A percentile compares a stretch with the other conserved stretches of the same genome.
Conservation (phyloP, 139 green algal genomes). For the Trebouxia sp. region DNA sequence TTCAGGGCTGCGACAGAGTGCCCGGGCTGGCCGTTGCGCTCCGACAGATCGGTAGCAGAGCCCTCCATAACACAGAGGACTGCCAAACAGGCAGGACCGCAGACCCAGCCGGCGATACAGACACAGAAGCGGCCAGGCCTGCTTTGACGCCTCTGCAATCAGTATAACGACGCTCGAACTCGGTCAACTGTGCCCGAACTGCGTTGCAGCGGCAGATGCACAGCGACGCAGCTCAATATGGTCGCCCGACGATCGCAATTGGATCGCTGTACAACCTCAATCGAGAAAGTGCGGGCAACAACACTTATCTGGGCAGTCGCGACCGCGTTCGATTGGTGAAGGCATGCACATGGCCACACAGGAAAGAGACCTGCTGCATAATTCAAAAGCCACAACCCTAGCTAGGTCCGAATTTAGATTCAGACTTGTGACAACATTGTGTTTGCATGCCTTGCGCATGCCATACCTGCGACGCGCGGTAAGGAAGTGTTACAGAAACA, state of each 20-base stretch:
- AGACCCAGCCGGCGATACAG: neutral
- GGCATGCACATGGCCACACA: neutral
- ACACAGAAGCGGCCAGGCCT: too few species aligned
- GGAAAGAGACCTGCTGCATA: neutral
- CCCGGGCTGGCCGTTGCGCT: neutral
- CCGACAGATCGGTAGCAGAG: neutral
- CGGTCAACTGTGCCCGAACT: slow-evolving; percentile 21
- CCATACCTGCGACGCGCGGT: too few species aligned
- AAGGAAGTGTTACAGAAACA: too few species aligned
- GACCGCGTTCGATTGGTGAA: neutral
- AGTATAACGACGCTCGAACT: too few species aligned
- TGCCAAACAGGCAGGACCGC: neutral
- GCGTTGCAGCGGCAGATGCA: slow-evolving; percentile 10
- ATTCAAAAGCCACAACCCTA: slow-evolving; percentile 13
- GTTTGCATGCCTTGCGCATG: too few species aligned
- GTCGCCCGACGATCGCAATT: too few species aligned
- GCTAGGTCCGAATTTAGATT: too few species aligned
- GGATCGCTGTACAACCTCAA: neutral
- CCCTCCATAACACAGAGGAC: neutral
- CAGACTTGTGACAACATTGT: too few species aligned
- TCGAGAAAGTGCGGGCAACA: neutral
- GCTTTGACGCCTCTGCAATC: too few species aligned
- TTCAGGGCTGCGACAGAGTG: too few species aligned
- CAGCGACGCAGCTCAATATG: neutral
- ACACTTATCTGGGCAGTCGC: neutral